Conservation (phyloP, 2,329 filamentous ascomycete species). For the Nigrograna mackinnonii region DNA sequence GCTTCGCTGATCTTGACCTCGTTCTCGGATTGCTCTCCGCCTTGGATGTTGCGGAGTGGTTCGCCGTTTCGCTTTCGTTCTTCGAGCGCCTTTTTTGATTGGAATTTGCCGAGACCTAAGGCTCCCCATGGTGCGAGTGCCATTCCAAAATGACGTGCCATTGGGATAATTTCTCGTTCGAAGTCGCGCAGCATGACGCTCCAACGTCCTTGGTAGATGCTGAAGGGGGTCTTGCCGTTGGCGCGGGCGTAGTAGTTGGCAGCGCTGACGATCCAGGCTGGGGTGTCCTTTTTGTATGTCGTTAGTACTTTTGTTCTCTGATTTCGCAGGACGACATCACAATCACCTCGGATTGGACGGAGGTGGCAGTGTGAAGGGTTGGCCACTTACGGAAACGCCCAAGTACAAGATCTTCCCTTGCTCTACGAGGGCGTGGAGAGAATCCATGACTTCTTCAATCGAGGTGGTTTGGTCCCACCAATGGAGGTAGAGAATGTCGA, state of each 20-base stretch:
- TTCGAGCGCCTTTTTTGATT: constrained; percentile 45
- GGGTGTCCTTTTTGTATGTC: constrained; percentile 19
- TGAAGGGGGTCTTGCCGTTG: constrained; percentile 3
- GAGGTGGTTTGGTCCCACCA: constrained; percentile 5
- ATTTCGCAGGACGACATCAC: constrained; percentile 6
- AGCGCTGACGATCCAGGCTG: constrained; percentile 33
- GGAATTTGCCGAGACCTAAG: constrained; percentile 48
- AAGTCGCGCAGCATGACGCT: constrained; percentile 63
- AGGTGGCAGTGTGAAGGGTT: constrained; percentile 1
- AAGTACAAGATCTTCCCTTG: constrained; percentile 5
- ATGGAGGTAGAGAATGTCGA: constrained; percentile 6
- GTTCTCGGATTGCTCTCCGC: constrained; percentile 43
- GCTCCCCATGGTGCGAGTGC: constrained; percentile 55
- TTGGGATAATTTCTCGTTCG: constrained; percentile 66
- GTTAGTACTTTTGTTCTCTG: constrained; percentile 3
- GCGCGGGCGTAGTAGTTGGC: constrained; percentile 4
- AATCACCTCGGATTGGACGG: constrained; percentile 4
- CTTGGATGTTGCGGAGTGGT: constrained; percentile 35
- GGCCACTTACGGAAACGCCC: constrained; percentile 11
- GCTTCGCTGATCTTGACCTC: constrained; percentile 57
- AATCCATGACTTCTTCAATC: constrained; percentile 6
- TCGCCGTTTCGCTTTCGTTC: constrained; percentile 39
- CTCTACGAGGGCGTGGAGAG: constrained; percentile 3
- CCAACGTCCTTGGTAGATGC: constrained; percentile 67
- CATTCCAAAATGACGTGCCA: constrained; percentile 63